Percentiles rank a stretch among this genome's conserved stretches.
phyloP scores from a whole-genome alignment of 108 stramenopile genomes.

The Discostella pseudostelligera region DNA sequence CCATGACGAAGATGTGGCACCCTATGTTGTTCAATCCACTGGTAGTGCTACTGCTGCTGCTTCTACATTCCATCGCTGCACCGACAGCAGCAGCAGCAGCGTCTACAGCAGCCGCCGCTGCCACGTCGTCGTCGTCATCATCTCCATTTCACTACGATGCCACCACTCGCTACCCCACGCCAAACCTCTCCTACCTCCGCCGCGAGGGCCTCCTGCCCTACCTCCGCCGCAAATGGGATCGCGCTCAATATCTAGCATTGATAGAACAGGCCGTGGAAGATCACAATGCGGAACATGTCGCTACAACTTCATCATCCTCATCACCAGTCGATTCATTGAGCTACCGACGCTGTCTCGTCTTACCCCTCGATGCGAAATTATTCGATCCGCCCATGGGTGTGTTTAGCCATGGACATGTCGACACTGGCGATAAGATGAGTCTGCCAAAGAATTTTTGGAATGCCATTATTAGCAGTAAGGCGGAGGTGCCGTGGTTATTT shows the following conservation, averaged over 20 bases:
- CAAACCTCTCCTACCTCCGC: conserved; percentile 1
- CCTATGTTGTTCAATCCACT: no score
- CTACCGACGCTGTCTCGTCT: conserved; percentile 63
- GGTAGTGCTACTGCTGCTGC: not conserved
- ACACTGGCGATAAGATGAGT: conserved; percentile 87
- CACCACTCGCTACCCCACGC: conserved; percentile 21
- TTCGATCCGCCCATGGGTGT: conserved; percentile 87
- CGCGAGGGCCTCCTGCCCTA: conserved; percentile 2
- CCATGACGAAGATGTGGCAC: no score
- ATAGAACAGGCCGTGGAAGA: conserved; percentile 85
- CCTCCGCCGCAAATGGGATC: conserved; percentile 26
- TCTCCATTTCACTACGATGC: conserved; percentile 21
- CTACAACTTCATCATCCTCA: conserved; percentile 41
- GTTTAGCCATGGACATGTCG: conserved; percentile 81
- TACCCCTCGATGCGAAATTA: conserved; percentile 70
- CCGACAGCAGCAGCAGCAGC: not conserved
- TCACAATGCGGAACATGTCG: conserved; percentile 79
- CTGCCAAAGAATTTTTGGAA: conserved; percentile 72
- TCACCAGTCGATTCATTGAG: conserved; percentile 32
- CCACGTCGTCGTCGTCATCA: not conserved
- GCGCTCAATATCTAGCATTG: conserved; percentile 44
- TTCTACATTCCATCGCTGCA: not conserved
- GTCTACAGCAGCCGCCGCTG: not conserved
- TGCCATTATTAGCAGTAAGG: conserved; percentile 63
- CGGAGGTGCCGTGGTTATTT: conserved; percentile 89